These are phyloP conservation scores for Cairneyella variabilis DNA, from an alignment of 495 filamentous ascomycete genomes.

Conservation along the genomic window DNA sequence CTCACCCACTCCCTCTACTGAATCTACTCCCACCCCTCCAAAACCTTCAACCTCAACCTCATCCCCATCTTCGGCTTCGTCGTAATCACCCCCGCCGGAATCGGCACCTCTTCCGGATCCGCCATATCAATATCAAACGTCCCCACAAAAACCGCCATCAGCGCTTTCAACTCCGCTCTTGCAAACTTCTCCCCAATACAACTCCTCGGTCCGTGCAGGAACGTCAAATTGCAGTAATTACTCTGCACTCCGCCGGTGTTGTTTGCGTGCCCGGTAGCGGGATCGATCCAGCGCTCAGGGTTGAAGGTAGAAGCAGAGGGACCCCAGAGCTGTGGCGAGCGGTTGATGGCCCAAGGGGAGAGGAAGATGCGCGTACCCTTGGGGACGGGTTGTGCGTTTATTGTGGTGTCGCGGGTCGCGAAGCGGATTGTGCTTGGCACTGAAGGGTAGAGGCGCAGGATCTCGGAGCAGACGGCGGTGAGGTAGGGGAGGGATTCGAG, in stretches of 20 bases:
- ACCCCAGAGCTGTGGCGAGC: constrained; percentile 35
- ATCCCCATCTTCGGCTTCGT: constrained; percentile 61
- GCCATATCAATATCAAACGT: constrained; percentile 52
- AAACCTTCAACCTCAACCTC: constrained; percentile 50
- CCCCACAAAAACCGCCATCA: constrained; percentile 62
- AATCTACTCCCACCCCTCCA: constrained; percentile 54
- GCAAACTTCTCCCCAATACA: constrained; percentile 61
- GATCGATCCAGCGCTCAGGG: constrained; percentile 27
- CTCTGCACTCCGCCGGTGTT: constrained; percentile 30
- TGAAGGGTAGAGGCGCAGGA: constrained; percentile 33
- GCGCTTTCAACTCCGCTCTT: constrained; percentile 61
- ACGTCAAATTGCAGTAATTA: constrained; percentile 44
- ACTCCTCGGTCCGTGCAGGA: constrained; percentile 40
- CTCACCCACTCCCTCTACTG: background rate
- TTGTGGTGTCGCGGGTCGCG: constrained; percentile 55
- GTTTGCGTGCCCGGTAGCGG: constrained; percentile 17
- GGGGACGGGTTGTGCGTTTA: constrained; percentile 42
- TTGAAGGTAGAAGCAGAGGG: constrained; percentile 26
- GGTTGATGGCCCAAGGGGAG: constrained; percentile 46
- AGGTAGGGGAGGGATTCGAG: constrained; percentile 28
- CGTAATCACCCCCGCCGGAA: constrained; percentile 55
- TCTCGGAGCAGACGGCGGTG: constrained; percentile 40
- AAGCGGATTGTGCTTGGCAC: constrained; percentile 53
- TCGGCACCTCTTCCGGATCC: constrained; percentile 34
- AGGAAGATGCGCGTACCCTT: constrained; percentile 46